Conservation (phyloP, 805 yeast genomes). For the Wickerhamiella spandovensis region DNA sequence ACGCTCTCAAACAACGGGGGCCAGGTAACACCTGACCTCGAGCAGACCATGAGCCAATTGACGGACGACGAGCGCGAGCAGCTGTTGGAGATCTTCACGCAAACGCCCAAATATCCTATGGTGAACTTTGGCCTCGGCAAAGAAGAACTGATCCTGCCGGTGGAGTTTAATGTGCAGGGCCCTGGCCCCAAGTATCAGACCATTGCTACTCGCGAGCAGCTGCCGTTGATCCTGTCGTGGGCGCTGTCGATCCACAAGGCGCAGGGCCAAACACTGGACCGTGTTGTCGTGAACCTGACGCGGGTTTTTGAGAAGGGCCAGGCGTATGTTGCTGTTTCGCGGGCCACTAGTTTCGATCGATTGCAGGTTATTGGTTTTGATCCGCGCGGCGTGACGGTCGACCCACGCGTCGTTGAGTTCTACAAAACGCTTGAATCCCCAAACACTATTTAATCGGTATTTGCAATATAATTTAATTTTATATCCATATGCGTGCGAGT, state of each 20-base stretch:
- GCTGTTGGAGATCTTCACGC: neutral
- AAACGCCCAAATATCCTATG: slow-evolving; percentile 9
- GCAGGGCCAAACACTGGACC: slow-evolving; percentile 78
- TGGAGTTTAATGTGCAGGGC: slow-evolving; percentile 8
- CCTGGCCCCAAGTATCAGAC: slow-evolving; percentile 18
- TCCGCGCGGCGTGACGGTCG: slow-evolving; percentile 49
- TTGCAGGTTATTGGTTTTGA: slow-evolving; percentile 71
- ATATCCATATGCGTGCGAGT: too few relatives aligned
- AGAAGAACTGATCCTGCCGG: slow-evolving; percentile 9
- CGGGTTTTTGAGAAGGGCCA: slow-evolving; percentile 84
- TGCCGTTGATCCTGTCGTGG: slow-evolving; percentile 87
- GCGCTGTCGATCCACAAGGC: slow-evolving; percentile 91
- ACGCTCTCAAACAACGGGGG: slow-evolving; percentile 6
- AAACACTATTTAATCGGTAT: neutral
- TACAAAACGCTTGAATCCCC: slow-evolving; percentile 28
- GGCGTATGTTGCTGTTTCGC: slow-evolving; percentile 87
- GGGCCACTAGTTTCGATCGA: slow-evolving; percentile 73
- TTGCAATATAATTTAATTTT: too few relatives aligned
- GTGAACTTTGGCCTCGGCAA: slow-evolving; percentile 15
- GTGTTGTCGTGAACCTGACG: slow-evolving; percentile 63
- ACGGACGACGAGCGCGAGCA: neutral
- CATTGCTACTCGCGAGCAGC: slow-evolving; percentile 54
- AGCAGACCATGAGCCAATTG: neutral
- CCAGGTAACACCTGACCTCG: slow-evolving; percentile 28
- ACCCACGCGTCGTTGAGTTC: slow-evolving; percentile 56